Evolutionary conservation across 1,284 basidiomycete species (phyloP).

Genomic region (Naganishia liquefaciens): DNA sequence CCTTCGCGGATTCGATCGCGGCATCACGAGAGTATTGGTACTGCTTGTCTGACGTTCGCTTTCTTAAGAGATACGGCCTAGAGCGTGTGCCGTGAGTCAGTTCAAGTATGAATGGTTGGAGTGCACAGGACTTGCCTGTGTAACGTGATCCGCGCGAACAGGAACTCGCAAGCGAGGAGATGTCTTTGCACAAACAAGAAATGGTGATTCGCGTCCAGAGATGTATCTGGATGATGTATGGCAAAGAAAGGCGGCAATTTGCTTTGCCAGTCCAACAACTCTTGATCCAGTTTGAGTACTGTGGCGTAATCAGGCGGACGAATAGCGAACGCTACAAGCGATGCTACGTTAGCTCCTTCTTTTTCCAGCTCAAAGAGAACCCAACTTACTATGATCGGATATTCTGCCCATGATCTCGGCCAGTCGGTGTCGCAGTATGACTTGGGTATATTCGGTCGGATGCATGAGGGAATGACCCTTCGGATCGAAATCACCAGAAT

Average conservation of each 20-base stretch:
- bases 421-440: slow-evolving; percentile 51
- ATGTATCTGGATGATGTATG: slow-evolving; percentile 49
- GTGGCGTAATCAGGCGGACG: slow-evolving; percentile 54
- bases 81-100: neutral
- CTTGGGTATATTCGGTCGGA: slow-evolving; percentile 54
- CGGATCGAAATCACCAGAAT: slow-evolving; percentile 51
- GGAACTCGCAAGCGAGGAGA: slow-evolving; percentile 52
- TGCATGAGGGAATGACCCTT: slow-evolving; percentile 52
- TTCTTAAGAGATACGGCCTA: slow-evolving; percentile 53
- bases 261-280: slow-evolving; percentile 53
- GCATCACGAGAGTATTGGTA: slow-evolving; percentile 55
- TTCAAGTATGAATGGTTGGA: neutral
- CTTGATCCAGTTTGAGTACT: slow-evolving; percentile 54
- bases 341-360: neutral
- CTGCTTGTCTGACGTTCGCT: slow-evolving; percentile 51
- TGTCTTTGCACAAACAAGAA: slow-evolving; percentile 54
- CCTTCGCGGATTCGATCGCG: slow-evolving; percentile 54
- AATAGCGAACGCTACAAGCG: slow-evolving; percentile 51
- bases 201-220: slow-evolving; percentile 46
- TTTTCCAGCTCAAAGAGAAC: neutral
- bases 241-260: slow-evolving; percentile 50
- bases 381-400: slow-evolving; percentile 48
- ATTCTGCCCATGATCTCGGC: slow-evolving; percentile 56
- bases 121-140: slow-evolving; percentile 41
- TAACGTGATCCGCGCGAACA: slow-evolving; percentile 52